Evolutionary conservation across 1,284 basidiomycete genomes (phyloP).

Genomic region (Rhodotorula sp.): DNA sequence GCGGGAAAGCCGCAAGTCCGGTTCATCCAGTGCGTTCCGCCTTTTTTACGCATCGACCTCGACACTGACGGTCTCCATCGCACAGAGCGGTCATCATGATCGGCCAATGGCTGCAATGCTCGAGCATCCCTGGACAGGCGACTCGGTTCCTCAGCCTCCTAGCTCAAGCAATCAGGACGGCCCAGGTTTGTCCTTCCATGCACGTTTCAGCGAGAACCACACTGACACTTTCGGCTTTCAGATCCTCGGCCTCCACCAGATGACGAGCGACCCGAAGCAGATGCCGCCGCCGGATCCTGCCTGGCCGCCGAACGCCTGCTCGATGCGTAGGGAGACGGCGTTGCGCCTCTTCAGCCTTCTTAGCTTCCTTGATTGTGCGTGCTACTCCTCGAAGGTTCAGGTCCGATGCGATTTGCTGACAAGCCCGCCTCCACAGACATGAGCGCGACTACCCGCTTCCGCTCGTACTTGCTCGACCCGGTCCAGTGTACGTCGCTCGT

Average conservation of each 20-base stretch:
- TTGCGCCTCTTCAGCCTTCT: constrained; percentile 22
- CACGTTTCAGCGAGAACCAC: not conserved
- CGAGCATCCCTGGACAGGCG: constrained; percentile 17
- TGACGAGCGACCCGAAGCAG: constrained; percentile 21
- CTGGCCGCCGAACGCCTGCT: constrained; percentile 27
- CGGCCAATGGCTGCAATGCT: constrained; percentile 23
- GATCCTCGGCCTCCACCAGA: constrained; percentile 31
- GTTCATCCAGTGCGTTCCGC: constrained; percentile 22
- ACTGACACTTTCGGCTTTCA: not conserved
- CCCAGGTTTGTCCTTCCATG: constrained; percentile 4
- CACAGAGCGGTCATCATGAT: constrained; percentile 14
- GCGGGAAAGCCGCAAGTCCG: constrained; percentile 23
- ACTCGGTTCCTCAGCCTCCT: constrained; percentile 24
- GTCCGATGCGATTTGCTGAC: not conserved
- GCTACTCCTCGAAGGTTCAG: fast-evolving
- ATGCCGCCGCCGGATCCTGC: constrained; percentile 38
- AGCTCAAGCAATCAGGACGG: constrained; percentile 15
- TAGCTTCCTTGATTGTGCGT: constrained; percentile 21
- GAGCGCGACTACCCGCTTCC: constrained; percentile 29
- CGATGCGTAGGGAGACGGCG: constrained; percentile 25
- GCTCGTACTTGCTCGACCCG: constrained; percentile 24
- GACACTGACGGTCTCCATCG: too few species aligned
- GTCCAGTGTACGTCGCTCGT: not conserved
- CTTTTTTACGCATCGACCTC: too few species aligned
- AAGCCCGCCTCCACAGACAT: not conserved